Conservation (phyloP, 2,329 filamentous ascomycete genomes). For the Hypoxylon sp. region DNA sequence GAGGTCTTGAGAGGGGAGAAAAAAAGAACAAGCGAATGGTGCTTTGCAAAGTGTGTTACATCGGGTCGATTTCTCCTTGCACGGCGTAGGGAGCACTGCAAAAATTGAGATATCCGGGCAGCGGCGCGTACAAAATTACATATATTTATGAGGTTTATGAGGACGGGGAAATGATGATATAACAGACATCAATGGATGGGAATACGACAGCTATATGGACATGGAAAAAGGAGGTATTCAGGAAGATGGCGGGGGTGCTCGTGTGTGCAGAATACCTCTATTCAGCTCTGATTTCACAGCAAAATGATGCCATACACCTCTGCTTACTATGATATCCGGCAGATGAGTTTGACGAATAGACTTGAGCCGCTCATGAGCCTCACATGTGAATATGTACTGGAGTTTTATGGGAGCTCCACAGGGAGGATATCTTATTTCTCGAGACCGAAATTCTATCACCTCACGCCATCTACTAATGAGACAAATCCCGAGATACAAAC, state of each 20-base stretch:
- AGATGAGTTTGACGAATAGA: background rate
- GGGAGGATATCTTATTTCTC: background rate
- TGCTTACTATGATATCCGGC: background rate
- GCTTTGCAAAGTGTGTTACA: slow-evolving; percentile 9
- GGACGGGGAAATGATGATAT: background rate
- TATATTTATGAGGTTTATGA: slow-evolving; percentile 4
- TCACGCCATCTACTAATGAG: background rate
- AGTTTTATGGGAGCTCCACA: background rate
- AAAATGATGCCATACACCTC: background rate
- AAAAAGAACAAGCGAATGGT: slow-evolving; percentile 5
- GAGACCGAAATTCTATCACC: background rate
- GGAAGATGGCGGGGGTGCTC: too few species aligned
- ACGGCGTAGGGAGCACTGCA: background rate
- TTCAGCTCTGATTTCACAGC: background rate
- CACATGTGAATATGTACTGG: too few species aligned
- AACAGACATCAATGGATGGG: background rate
- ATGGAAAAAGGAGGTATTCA: background rate
- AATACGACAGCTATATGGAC: background rate
- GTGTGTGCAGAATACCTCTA: too few species aligned
- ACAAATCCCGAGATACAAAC: background rate
- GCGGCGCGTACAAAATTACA: background rate
- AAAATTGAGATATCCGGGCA: slow-evolving; percentile 4
- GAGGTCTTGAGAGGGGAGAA: slow-evolving; percentile 18
- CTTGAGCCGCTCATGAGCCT: too few species aligned
- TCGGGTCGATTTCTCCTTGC: background rate